Base-by-base conservation (phyloP, 305 asterid genomes). In the Salvia sclarea region DNA sequence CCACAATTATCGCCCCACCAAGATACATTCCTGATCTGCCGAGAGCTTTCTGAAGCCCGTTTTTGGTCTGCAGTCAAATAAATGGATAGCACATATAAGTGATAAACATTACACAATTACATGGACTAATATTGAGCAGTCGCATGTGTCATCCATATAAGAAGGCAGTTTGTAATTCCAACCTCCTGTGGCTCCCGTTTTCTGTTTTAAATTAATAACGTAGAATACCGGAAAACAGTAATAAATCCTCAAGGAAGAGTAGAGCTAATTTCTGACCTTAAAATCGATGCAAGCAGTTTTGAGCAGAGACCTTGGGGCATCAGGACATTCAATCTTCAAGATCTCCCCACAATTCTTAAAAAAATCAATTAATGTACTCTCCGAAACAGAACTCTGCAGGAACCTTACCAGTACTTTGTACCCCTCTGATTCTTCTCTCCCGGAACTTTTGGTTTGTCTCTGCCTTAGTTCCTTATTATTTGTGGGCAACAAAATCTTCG, bases 391-490 rank as follows among this genome's bases (percentile, higher is more conserved):
- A 21, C 8, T n/a, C 8, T 1, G 40, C 66, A 87, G 54, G 73
- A 87, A 84, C 69, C 74, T 81, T 61, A 87, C 70, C n/a, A 77
- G 50, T 41, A 72, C 81, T 80, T 66, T 80, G 67, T 81, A 67
- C 67, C 75, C 66, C 64, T 61, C 66, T n/a, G 76, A 47, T 66
- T 24, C 63, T 54, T 60, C 45, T 57, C 33, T 25, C 54, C 69
- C 28, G 37, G 67, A 20, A 37, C 30, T 6, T 38, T 77, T 40
- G 33, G 25, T 31, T 52, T 49, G 54, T 54, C 41, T 47, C 78
- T 59, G 71, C 57, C 40, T 69, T 47, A 64, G 56, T 41, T 74
- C 72, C 59, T 64, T 38, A 8, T 57, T 59, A 63, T 70, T 60
- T 55, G 16, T 66, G 61, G 71, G 58, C 70, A 57, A 38, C 13